A percentile compares a stretch with the other conserved stretches of the same genome.
These are phyloP conservation scores for Colletotrichum brevisporum DNA, from an alignment of 2,329 filamentous ascomycete species.

Conservation along the genomic window DNA sequence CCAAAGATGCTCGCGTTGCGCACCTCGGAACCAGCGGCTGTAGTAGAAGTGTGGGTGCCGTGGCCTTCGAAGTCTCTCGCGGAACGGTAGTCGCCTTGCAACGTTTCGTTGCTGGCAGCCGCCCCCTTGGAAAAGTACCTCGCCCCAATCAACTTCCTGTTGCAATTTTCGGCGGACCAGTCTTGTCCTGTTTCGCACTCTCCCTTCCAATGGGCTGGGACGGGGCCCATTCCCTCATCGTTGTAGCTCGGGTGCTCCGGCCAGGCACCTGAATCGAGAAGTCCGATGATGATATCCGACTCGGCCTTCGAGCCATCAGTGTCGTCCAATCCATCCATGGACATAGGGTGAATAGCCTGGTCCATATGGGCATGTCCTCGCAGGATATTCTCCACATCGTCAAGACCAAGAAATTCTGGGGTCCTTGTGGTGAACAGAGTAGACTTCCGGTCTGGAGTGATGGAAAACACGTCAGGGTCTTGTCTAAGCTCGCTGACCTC, in stretches of 20 bases:
- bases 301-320: neutral
- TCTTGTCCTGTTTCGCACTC: slow-evolving; percentile 26
- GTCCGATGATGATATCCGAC: slow-evolving; percentile 36
- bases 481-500: neutral
- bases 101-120: neutral
- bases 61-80: slow-evolving; percentile 15
- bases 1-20: slow-evolving; percentile 1
- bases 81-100: neutral
- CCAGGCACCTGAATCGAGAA: slow-evolving; percentile 38
- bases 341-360: neutral
- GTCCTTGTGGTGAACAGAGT: slow-evolving; percentile 31
- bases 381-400: slow-evolving; percentile 1
- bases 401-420: slow-evolving; percentile 32
- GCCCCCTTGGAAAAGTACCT: slow-evolving; percentile 29
- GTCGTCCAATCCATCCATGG: neutral
- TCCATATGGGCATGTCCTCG: neutral
- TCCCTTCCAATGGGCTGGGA: slow-evolving; percentile 35
- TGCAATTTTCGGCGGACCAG: slow-evolving; percentile 31
- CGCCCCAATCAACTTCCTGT: slow-evolving; percentile 40
- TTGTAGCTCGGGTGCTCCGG: slow-evolving; percentile 39
- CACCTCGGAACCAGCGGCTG: slow-evolving; percentile 17
- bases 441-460: slow-evolving; percentile 13
- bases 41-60: slow-evolving; percentile 25
- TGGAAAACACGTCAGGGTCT: neutral
- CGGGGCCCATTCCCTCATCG: slow-evolving; percentile 32